A percentile compares a stretch with the other conserved stretches of the same genome.
Evolutionary conservation across 495 filamentous ascomycete species (phyloP).

Genomic region (Xylaria bambusicola): DNA sequence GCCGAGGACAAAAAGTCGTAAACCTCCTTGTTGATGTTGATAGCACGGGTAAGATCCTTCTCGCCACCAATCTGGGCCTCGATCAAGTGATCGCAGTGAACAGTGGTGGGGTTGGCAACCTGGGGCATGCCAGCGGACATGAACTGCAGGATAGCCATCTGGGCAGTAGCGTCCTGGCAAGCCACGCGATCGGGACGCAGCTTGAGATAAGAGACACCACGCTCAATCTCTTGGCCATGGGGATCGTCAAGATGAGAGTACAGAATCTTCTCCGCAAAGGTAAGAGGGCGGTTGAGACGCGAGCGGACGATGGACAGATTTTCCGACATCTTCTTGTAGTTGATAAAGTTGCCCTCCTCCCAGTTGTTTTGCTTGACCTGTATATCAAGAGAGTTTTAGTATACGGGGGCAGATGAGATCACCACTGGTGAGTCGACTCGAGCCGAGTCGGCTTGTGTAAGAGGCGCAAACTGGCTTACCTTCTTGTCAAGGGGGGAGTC

Average conservation of each 20-base stretch:
- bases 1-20: conserved; percentile 95
- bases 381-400: conserved; percentile 26
- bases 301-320: conserved; percentile 88
- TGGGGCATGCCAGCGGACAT: conserved; percentile 97
- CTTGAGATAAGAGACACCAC: conserved; percentile 92
- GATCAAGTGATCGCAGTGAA: conserved; percentile 99
- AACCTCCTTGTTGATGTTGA: conserved; percentile 98
- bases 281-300: conserved; percentile 88
- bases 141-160: conserved; percentile 99
- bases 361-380: conserved; percentile 59
- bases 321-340: conserved; percentile 94
- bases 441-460: no score
- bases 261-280: conserved; percentile 96
- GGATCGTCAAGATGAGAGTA: conserved; percentile 99
- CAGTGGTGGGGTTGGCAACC: conserved; percentile 92
- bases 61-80: conserved; percentile 93
- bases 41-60: conserved; percentile 90
- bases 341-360: conserved; percentile 60
- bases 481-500: conserved; percentile 58
- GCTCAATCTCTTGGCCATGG: conserved; percentile 92
- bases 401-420: no score
- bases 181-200: conserved; percentile 96
- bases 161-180: conserved; percentile 98
- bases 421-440: no score
- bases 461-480: conserved; percentile 30